phyloP scores from a whole-genome alignment of 2,329 filamentous ascomycete species.

The Aspergillus fischeri region DNA sequence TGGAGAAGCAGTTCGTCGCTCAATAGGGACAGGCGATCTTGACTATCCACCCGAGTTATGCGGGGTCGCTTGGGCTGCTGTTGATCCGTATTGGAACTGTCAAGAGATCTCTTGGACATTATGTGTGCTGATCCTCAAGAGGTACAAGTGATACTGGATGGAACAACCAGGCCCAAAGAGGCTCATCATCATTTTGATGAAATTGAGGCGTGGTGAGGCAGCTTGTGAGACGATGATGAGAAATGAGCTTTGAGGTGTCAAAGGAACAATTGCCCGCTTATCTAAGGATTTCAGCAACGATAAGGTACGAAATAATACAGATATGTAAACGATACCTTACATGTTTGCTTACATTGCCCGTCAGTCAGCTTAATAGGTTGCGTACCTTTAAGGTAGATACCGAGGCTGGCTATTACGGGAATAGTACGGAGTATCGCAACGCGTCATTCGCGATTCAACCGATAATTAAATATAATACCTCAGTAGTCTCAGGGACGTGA shows the following conservation, averaged over 20 bases:
- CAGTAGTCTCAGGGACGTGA: background rate
- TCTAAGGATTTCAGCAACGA: slow-evolving; percentile 1
- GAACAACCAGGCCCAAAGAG: slow-evolving; percentile 1
- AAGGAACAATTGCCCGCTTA: slow-evolving; percentile 1
- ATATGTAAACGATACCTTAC: background rate
- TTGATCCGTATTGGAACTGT: slow-evolving; percentile 9
- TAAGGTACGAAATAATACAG: background rate
- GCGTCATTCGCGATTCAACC: background rate
- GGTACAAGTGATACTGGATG: background rate
- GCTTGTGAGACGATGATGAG: background rate
- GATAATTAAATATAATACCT: background rate
- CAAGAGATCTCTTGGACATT: slow-evolving; percentile 34
- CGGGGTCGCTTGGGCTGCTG: slow-evolving; percentile 45
- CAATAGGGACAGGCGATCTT: slow-evolving; percentile 65
- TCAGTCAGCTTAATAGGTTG: too few species aligned
- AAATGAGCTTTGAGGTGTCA: background rate
- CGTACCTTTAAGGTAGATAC: background rate
- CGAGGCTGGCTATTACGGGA: background rate
- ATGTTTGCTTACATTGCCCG: background rate
- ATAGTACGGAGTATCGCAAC: background rate
- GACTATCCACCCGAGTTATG: slow-evolving; percentile 16
- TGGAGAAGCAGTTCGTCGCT: slow-evolving; percentile 87
- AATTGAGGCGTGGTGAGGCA: background rate
- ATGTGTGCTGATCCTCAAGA: slow-evolving; percentile 2
- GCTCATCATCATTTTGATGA: background rate